phyloP scores from a whole-genome alignment of 169 alveolate genomes.

The Plasmodium fragile region DNA sequence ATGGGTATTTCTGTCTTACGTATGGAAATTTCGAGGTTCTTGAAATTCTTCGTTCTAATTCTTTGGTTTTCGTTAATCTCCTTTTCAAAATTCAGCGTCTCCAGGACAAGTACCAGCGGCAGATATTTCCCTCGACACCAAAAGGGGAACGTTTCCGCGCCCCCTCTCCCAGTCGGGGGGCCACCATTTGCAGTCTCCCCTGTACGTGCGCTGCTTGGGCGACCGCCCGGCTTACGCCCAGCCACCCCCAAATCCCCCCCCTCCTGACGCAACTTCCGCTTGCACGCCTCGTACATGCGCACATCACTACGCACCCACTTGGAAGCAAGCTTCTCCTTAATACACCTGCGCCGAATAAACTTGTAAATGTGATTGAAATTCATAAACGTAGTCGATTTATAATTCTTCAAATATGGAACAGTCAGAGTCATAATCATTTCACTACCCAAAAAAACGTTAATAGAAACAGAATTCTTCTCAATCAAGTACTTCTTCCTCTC shows the following conservation, averaged over 20 bases:
- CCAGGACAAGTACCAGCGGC: conserved; percentile 36
- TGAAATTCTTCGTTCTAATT: conserved; percentile 49
- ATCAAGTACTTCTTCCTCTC: conserved; percentile 42
- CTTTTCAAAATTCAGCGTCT: conserved; percentile 50
- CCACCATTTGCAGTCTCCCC: no score
- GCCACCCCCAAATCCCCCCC: neutral
- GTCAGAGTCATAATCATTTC: conserved; percentile 55
- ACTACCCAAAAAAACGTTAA: conserved; percentile 23
- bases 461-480: conserved; percentile 55
- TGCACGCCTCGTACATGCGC: conserved; percentile 31
- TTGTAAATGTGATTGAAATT: conserved; percentile 60
- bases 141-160: conserved; percentile 8
- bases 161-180: neutral
- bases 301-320: conserved; percentile 28
- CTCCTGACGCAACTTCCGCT: neutral
- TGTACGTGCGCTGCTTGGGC: no score
- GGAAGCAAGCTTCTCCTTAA: conserved; percentile 14
- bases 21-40: conserved; percentile 30
- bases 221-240: no score
- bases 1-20: conserved; percentile 62
- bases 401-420: conserved; percentile 55
- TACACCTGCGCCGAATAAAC: conserved; percentile 36
- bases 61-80: conserved; percentile 38
- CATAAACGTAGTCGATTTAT: conserved; percentile 53
- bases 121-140: conserved; percentile 66